phyloP scores from a whole-genome alignment of 2,329 filamentous ascomycete species.

The Sphaerostilbella broomeana region DNA sequence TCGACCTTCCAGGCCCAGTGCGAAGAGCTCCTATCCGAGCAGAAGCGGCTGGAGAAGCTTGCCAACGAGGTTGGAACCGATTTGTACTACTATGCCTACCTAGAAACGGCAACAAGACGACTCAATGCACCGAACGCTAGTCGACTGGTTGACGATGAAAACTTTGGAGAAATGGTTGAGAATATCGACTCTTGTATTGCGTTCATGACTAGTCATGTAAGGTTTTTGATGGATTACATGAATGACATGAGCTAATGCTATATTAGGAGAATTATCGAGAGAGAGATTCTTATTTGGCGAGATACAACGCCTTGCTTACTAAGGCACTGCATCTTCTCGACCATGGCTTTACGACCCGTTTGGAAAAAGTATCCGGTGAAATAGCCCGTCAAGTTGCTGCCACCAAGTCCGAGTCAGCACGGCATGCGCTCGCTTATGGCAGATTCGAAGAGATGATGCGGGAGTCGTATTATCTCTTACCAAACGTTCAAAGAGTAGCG shows the following conservation, averaged over 20 bases:
- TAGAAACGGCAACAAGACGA: slow-evolving; percentile 82
- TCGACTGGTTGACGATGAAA: slow-evolving; percentile 73
- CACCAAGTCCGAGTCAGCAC: slow-evolving; percentile 52
- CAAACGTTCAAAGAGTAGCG: slow-evolving; percentile 49
- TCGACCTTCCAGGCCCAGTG: slow-evolving; percentile 90
- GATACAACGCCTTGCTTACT: slow-evolving; percentile 74
- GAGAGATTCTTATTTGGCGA: slow-evolving; percentile 76
- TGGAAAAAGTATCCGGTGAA: slow-evolving; percentile 49
- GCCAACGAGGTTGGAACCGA: slow-evolving; percentile 83
- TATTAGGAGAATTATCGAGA: slow-evolving; percentile 73
- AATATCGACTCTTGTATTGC: slow-evolving; percentile 85
- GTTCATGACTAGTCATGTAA: slow-evolving; percentile 83
- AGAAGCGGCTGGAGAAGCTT: slow-evolving; percentile 69
- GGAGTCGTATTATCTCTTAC: slow-evolving; percentile 49
- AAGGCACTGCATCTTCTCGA: slow-evolving; percentile 58
- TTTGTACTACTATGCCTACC: slow-evolving; percentile 87
- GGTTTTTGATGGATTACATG: slow-evolving; percentile 30
- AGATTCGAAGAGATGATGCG: slow-evolving; percentile 53
- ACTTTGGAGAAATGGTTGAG: slow-evolving; percentile 80
- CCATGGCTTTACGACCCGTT: slow-evolving; percentile 46
- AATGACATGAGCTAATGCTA: neutral
- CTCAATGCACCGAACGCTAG: slow-evolving; percentile 89
- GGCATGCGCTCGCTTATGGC: slow-evolving; percentile 53
- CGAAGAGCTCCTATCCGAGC: slow-evolving; percentile 76
- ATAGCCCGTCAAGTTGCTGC: slow-evolving; percentile 46